phyloP scores from a whole-genome alignment of 495 filamentous ascomycete species.

The Neurospora sp. region DNA sequence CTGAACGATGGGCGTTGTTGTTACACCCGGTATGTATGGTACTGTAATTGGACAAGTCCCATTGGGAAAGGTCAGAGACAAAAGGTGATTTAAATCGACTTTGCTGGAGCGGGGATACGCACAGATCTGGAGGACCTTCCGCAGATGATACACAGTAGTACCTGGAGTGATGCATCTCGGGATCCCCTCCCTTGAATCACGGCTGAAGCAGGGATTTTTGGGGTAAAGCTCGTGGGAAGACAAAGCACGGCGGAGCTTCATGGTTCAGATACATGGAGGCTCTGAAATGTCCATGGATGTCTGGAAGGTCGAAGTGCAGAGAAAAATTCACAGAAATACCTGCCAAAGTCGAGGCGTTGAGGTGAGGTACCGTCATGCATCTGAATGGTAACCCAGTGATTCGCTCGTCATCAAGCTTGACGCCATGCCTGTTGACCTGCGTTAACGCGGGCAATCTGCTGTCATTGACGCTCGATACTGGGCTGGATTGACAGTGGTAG shows the following conservation, averaged over 20 bases:
- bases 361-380: background rate
- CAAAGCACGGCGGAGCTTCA: background rate
- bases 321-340: background rate
- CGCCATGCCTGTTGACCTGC: background rate
- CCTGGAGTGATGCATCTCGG: background rate
- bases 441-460: background rate
- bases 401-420: background rate
- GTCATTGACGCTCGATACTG: background rate
- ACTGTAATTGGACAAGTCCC: background rate
- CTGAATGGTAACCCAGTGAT: background rate
- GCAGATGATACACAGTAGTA: background rate
- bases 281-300: background rate
- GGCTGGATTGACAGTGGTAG: background rate
- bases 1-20: background rate
- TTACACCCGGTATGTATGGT: background rate
- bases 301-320: background rate
- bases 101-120: background rate
- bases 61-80: background rate
- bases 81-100: background rate
- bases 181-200: background rate
- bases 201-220: background rate
- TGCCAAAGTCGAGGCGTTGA: background rate
- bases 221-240: background rate
- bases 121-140: background rate
- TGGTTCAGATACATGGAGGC: background rate